Evolutionary conservation across 2,329 filamentous ascomycete genomes (phyloP).

Genomic region (Teratosphaeriaceae sp.): DNA sequence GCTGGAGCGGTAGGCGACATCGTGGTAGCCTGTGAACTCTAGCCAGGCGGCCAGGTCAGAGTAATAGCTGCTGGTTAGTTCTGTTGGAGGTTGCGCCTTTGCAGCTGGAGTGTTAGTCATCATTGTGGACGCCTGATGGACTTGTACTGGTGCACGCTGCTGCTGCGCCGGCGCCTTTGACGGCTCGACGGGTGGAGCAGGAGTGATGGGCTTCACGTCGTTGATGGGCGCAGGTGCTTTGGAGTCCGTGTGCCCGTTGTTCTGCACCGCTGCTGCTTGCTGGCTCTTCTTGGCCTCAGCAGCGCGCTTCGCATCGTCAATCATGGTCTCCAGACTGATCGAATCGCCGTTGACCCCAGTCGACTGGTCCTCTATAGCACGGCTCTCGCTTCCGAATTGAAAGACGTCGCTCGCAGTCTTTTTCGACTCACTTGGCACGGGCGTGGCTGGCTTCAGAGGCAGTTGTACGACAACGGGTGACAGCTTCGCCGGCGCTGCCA

Average conservation of each 20-base stretch:
- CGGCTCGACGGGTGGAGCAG: not conserved
- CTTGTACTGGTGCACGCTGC: conserved; percentile 3
- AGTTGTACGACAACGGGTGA: not conserved
- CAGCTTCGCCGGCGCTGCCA: not conserved
- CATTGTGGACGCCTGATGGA: not conserved
- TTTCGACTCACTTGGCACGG: not conserved
- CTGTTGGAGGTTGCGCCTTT: not conserved
- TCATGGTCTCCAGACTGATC: conserved; percentile 5
- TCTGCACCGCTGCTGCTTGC: not conserved
- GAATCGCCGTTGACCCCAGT: not conserved
- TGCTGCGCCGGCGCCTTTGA: not conserved
- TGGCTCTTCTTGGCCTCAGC: conserved; percentile 6
- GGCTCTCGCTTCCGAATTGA: not conserved
- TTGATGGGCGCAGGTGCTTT: not conserved
- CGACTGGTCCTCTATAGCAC: not conserved
- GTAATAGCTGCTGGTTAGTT: conserved; percentile 24
- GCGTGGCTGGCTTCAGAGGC: not conserved
- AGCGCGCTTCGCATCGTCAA: conserved; percentile 8
- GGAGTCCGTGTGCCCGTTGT: not conserved
- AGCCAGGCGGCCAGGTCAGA: conserved; percentile 36
- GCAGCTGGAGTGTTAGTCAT: no score
- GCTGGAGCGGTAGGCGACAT: conserved; percentile 27
- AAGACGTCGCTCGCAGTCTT: not conserved
- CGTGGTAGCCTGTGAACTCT: conserved; percentile 34
- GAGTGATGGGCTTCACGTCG: not conserved